phyloP scores from a whole-genome alignment of 805 yeast species.

The Starmerella vaccinii region DNA sequence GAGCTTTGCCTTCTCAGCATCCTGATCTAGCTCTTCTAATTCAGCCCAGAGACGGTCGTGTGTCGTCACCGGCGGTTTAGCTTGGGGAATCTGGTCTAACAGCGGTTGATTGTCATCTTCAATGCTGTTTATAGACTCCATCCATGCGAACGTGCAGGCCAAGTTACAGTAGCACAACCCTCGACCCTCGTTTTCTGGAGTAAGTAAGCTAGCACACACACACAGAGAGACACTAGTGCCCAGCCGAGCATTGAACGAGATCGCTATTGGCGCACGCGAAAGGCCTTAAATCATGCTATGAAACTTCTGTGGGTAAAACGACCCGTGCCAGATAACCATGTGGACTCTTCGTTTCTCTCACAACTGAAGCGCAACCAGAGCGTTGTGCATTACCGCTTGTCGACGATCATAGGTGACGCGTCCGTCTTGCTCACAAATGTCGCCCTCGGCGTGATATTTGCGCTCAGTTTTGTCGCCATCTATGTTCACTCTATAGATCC shows the following conservation, averaged over 20 bases:
- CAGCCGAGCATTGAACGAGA: background rate
- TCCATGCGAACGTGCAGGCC: background rate
- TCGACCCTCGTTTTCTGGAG: background rate
- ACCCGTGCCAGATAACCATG: slow-evolving; percentile 84
- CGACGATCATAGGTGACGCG: slow-evolving; percentile 60
- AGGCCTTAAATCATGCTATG: slow-evolving; percentile 10
- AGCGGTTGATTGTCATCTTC: slow-evolving; percentile 6
- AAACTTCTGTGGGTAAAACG: slow-evolving; percentile 77
- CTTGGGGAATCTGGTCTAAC: slow-evolving; percentile 43
- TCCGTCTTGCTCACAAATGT: slow-evolving; percentile 57
- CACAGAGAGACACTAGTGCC: background rate
- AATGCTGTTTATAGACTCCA: slow-evolving; percentile 10
- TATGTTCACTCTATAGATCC: slow-evolving; percentile 29
- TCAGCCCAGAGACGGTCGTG: slow-evolving; percentile 82
- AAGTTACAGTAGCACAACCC: background rate
- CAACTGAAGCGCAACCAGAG: slow-evolving; percentile 69
- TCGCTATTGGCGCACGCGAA: background rate
- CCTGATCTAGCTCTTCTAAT: slow-evolving; percentile 75
- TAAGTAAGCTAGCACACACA: background rate
- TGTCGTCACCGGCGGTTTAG: slow-evolving; percentile 49
- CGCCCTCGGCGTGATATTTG: slow-evolving; percentile 51
- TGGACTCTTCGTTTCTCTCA: slow-evolving; percentile 69
- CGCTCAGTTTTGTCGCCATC: slow-evolving; percentile 55
- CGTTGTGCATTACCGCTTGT: slow-evolving; percentile 54
- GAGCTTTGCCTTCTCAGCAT: slow-evolving; percentile 45